These are phyloP conservation scores for Amanita molliuscula DNA, from an alignment of 768 basidiomycete genomes.

Conservation along the genomic window DNA sequence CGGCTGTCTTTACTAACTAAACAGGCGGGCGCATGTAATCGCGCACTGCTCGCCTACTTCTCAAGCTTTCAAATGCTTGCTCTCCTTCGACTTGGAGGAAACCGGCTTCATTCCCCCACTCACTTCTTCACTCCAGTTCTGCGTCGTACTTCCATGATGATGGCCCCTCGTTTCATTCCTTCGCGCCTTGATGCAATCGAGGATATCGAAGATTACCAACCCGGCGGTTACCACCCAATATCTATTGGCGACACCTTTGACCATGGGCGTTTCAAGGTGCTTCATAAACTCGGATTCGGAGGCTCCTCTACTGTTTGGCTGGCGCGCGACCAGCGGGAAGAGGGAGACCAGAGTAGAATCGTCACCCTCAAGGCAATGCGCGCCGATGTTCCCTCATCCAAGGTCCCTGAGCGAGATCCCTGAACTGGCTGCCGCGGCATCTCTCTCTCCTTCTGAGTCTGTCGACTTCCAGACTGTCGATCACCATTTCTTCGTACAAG, in stretches of 20 bases:
- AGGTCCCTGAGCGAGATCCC: neutral
- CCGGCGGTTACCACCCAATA: conserved; percentile 43
- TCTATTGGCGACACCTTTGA: conserved; percentile 38
- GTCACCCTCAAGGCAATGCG: conserved; percentile 11
- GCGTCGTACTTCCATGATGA: neutral
- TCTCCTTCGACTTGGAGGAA: too few species aligned
- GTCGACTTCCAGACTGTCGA: conserved; percentile 20
- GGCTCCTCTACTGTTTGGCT: conserved; percentile 31
- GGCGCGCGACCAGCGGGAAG: conserved; percentile 14
- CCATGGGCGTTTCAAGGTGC: conserved; percentile 32
- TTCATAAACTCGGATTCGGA: conserved; percentile 40
- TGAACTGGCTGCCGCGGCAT: conserved; percentile 10
- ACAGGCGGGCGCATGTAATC: too few species aligned
- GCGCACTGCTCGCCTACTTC: too few species aligned
- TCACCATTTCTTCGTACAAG: conserved; percentile 33
- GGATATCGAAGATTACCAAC: conserved; percentile 35
- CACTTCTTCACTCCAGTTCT: too few species aligned
- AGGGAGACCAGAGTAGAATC: conserved; percentile 10
- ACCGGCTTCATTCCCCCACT: too few species aligned
- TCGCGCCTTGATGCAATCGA: conserved; percentile 23
- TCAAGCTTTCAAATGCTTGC: too few species aligned
- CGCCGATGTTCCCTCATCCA: neutral
- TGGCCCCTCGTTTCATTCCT: conserved; percentile 13
- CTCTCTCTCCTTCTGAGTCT: conserved; percentile 17
- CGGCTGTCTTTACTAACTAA: too few species aligned